Base-by-base conservation (phyloP, 2,329 filamentous ascomycete genomes). In the Colletotrichum sojae region DNA sequence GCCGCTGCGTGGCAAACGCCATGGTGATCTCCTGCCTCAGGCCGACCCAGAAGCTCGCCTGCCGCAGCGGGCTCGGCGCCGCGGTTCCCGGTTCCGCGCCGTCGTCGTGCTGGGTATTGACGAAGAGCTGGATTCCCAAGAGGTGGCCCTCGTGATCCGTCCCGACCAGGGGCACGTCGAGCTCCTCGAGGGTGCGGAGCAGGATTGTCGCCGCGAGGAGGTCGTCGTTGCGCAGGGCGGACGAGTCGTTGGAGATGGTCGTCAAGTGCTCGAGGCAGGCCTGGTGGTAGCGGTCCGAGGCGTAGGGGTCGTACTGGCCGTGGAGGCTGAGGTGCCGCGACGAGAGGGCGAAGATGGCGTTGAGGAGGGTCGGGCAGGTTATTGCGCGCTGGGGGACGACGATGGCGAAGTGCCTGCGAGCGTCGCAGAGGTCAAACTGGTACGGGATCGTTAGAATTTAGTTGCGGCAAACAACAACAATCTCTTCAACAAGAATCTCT, bases 11-110 rank as follows among this genome's bases (percentile, higher is more conserved):
- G 46, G 84, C 83, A 51, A 86, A 83, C 0, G 88, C 86, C 59
- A 84, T 85, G 71, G 88, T 89, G 40, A 90, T 88, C 72, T 90
- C 88, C 73, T 90, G 88, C 10, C 88, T 81, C 13, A 90, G 78
- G 0, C 86, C 87, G 25, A 89, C 83, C 84, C 78, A 90, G 78
- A 88, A 90, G 1, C 86, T 85, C 0, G 87, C 86, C 3, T 87
- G 85, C 45, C 84, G 83, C 4, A 87, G 74, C 52, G 76, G 79
- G 54, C 75, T 85, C 55, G 72, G 79, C 76, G 85, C 74, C 73
- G 81, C 75, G 45, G 79, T 12, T 2, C 31, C 31, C 2, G 10
- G 31, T 36, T 36, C 31, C 8, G 9, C 31, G 0, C 76, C 51
- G 79, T 77, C n/a, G 55, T 16, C 43, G 56, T 60, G 43, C 10